phyloP scores from a whole-genome alignment of 1,284 basidiomycete genomes.

The Cryptococcus sp. region DNA sequence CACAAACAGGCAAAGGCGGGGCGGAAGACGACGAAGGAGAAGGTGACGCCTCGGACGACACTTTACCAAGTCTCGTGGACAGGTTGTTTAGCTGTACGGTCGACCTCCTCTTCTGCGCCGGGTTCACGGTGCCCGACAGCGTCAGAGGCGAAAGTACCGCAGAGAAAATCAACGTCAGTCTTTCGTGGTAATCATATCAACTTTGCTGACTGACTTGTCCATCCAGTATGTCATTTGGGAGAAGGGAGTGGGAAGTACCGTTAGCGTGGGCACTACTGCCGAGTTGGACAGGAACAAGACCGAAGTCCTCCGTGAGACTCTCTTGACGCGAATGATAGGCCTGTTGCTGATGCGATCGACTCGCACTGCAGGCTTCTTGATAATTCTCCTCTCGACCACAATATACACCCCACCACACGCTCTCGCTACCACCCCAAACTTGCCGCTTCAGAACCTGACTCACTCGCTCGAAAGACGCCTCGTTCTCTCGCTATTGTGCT shows the following conservation, averaged over 20 bases:
- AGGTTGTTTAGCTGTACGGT: conserved; percentile 73
- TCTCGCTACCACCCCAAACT: conserved; percentile 69
- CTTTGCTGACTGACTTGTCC: conserved; percentile 1
- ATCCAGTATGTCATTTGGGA: conserved; percentile 66
- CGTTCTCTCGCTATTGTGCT: conserved; percentile 84
- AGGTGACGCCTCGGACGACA: conserved; percentile 49
- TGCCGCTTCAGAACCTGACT: conserved; percentile 73
- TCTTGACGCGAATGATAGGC: neutral
- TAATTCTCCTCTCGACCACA: conserved; percentile 80
- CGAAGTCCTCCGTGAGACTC: conserved; percentile 70
- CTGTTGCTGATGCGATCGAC: neutral
- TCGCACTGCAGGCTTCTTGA: conserved; percentile 59
- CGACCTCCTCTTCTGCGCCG: conserved; percentile 86
- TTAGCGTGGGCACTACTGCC: conserved; percentile 67
- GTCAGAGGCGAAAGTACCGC: conserved; percentile 67
- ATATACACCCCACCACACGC: conserved; percentile 75
- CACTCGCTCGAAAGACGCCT: conserved; percentile 75
- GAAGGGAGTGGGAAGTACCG: conserved; percentile 81
- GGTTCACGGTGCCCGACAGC: conserved; percentile 79
- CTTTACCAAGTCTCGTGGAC: conserved; percentile 73
- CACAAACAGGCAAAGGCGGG: conserved; percentile 6
- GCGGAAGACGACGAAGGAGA: conserved; percentile 22
- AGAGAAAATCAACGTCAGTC: conserved; percentile 71
- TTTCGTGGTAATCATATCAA: neutral
- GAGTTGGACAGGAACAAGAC: conserved; percentile 77